phyloP scores from a whole-genome alignment of 2,329 filamentous ascomycete genomes.

The Xylaria sp. region DNA sequence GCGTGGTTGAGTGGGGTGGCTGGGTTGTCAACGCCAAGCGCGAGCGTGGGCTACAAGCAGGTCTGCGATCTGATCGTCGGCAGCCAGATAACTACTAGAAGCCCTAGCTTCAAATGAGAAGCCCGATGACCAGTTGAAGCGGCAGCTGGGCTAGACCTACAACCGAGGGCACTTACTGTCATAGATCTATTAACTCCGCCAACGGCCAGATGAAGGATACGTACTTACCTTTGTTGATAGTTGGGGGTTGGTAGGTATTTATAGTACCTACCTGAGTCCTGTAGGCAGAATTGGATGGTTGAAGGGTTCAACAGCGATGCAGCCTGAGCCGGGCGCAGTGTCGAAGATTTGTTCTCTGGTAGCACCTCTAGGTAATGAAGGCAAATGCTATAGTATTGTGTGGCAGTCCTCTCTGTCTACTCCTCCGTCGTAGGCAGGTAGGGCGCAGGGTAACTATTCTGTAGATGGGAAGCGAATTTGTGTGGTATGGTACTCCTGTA shows the following conservation, averaged over 20 bases:
- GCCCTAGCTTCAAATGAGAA: background rate
- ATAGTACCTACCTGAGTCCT: background rate
- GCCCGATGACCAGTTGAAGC: constrained; percentile 21
- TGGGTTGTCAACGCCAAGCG: constrained; percentile 28
- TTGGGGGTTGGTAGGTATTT: background rate
- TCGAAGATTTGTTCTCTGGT: background rate
- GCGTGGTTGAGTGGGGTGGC: constrained; percentile 39
- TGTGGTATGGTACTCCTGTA: background rate
- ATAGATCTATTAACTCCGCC: background rate
- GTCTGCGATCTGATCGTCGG: background rate
- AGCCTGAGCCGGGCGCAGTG: constrained; percentile 1
- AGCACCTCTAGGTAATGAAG: background rate
- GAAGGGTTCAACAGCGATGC: background rate
- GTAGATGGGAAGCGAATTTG: background rate
- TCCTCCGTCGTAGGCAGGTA: background rate
- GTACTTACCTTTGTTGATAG: background rate
- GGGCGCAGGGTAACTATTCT: background rate
- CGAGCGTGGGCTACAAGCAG: constrained; percentile 11
- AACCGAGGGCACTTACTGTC: constrained; percentile 13
- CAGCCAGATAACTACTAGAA: background rate
- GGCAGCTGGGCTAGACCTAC: constrained; percentile 8
- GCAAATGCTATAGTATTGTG: background rate
- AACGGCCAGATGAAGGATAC: constrained; percentile 1
- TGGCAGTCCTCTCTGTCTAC: background rate
- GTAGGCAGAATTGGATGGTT: constrained; percentile 2